Evolutionary conservation across 257 asterid species (phyloP), one percentile per base, ranked within the genome.

Genomic region (Solanum etuberosum): DNA sequence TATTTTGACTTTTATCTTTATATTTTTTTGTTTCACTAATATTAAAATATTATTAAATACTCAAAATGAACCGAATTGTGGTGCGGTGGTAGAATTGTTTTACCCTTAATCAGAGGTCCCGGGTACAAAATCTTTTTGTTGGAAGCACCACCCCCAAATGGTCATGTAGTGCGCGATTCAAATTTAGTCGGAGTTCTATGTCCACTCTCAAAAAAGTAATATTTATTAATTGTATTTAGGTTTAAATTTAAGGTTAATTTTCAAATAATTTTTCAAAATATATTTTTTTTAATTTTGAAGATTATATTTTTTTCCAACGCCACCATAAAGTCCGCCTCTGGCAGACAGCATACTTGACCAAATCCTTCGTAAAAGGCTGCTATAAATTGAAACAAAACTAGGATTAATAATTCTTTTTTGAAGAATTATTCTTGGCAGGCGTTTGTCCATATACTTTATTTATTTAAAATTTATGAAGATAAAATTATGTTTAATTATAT

Each of bases 401-500:
- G 2, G 25, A 21, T 57, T 21, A 57, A 0, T 21, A 13, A 20
- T 57, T 57, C 13, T 7, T 57, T 7, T 20, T 57, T 94, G 15
- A 87, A 32, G 68, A 92, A 91, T 0, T 89, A 93, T 76, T 35
- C 74, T 29, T 93, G 95, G 59, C 5, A 16, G 0, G 98, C 74
- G 11, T 57, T 54, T 57, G 67, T 9, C 1, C 27, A 16, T 51
- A 20, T 20, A 20, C 20, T 20, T 57, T 89, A 1, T 96, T 57
- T 57, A 16, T 51, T 46, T 54, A 54, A 54, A 18, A 54, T 54
- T 18, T 54, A 2, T 6, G 0, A 54, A 18, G 4, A 1, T 20
- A 18, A 54, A 54, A 9, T 18, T 20, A 54, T 3, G 61, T 20
- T 54, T 54, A 54, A 0, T 18, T 54, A 6, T 54, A 54, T 18